Percentiles rank a stretch among this genome's conserved stretches.
phyloP scores from a whole-genome alignment of 352 stramenopile genomes.

The Vaucheria bursata region DNA sequence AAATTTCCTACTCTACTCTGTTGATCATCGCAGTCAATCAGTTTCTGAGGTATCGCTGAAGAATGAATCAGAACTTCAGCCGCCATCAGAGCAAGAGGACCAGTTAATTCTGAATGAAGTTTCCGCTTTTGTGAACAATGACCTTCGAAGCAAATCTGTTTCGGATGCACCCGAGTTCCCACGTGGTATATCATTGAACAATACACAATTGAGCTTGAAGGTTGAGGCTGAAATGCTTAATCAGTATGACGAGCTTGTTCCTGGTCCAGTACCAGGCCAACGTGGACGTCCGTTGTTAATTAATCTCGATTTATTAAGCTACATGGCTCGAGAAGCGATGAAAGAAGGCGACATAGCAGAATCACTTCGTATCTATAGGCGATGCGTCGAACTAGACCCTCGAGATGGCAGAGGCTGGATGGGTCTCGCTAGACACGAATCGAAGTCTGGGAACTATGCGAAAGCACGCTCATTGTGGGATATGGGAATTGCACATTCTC shows the following conservation, averaged over 20 bases:
- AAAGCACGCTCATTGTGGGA: constrained; percentile 30
- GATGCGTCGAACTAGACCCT: constrained; percentile 37
- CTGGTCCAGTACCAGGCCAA: not conserved
- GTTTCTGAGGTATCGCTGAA: too few species aligned
- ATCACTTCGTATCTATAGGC: constrained; percentile 17
- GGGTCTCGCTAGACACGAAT: constrained; percentile 25
- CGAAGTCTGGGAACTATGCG: constrained; percentile 3
- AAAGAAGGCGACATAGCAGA: constrained; percentile 9
- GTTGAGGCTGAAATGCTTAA: constrained; percentile 34
- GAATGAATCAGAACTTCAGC: too few species aligned
- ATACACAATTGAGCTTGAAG: constrained; percentile 33
- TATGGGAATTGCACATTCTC: constrained; percentile 22
- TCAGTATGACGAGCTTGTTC: constrained; percentile 30
- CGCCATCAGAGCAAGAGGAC: not conserved
- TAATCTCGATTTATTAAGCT: constrained; percentile 39
- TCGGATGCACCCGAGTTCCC: not conserved
- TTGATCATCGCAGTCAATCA: too few species aligned
- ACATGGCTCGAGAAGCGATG: constrained; percentile 22
- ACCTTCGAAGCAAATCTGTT: not conserved
- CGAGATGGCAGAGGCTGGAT: constrained; percentile 39
- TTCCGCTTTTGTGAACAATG: not conserved
- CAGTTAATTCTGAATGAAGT: not conserved
- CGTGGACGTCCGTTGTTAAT: constrained; percentile 20
- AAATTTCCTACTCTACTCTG: too few species aligned
- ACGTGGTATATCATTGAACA: constrained; percentile 6